These are phyloP conservation scores for Pistacia vera DNA, from an alignment of 345 rosid genomes.

Conservation along the genomic window DNA sequence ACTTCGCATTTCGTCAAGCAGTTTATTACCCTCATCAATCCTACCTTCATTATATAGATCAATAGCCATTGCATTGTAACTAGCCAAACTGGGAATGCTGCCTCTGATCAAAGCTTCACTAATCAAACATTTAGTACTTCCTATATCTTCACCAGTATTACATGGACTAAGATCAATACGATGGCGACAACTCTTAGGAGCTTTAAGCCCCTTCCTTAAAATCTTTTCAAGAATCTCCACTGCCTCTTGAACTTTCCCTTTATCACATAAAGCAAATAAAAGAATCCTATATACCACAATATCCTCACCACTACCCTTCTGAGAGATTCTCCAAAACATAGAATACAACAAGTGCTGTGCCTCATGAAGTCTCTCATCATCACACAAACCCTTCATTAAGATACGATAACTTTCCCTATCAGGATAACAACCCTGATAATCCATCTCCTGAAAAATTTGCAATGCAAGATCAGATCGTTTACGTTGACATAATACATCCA, in stretches of 20 bases:
- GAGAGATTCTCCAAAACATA: slow-evolving; percentile 96
- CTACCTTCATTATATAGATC: slow-evolving; percentile 71
- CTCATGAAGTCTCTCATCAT: slow-evolving; percentile 65
- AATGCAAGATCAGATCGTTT: slow-evolving; percentile 67
- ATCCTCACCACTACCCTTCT: slow-evolving; percentile 86
- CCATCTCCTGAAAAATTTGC: slow-evolving; percentile 82
- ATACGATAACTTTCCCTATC: slow-evolving; percentile 75
- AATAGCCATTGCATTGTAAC: slow-evolving; percentile 72
- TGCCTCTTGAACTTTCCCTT: slow-evolving; percentile 75
- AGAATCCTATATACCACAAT: slow-evolving; percentile 75
- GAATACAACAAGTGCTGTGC: slow-evolving; percentile 82
- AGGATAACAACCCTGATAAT: slow-evolving; percentile 80
- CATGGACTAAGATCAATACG: slow-evolving; percentile 53
- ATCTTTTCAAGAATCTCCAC: slow-evolving; percentile 71
- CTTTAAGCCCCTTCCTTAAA: slow-evolving; percentile 76
- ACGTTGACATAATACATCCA: slow-evolving; percentile 66
- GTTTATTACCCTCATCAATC: slow-evolving; percentile 62
- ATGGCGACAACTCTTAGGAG: slow-evolving; percentile 54
- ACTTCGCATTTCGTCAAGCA: slow-evolving; percentile 51
- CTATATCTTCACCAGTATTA: slow-evolving; percentile 41
- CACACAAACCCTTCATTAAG: slow-evolving; percentile 81
- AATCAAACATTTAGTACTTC: slow-evolving; percentile 55
- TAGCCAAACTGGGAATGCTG: slow-evolving; percentile 60
- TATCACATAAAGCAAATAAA: slow-evolving; percentile 76
- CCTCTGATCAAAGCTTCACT: slow-evolving; percentile 71